Percentiles rank a stretch among this genome's conserved stretches.
phyloP scores from a whole-genome alignment of 192 early-diverging fungal species.

The Oehlia diaphana region DNA sequence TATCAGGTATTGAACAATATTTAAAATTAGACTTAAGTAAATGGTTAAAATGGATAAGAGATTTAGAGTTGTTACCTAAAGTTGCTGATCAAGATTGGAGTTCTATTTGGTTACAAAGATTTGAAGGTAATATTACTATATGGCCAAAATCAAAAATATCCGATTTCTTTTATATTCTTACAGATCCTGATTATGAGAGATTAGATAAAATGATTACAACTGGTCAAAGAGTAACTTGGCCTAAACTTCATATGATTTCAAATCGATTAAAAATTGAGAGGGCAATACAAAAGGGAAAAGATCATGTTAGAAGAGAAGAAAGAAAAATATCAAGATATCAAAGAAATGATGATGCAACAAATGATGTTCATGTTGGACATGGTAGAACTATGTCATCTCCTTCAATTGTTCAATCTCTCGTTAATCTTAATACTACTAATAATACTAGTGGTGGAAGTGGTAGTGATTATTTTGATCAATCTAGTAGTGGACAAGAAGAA shows the following conservation, averaged over 20 bases:
- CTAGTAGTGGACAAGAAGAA: conserved; percentile 12
- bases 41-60: conserved; percentile 79
- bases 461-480: conserved; percentile 24
- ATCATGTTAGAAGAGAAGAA: conserved; percentile 34
- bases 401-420: neutral
- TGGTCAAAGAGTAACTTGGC: conserved; percentile 69
- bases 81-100: conserved; percentile 79
- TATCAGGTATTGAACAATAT: conserved; percentile 73
- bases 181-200: conserved; percentile 63
- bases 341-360: neutral
- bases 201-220: conserved; percentile 55
- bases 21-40: conserved; percentile 86
- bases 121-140: conserved; percentile 87
- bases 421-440: neutral
- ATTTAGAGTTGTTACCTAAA: conserved; percentile 76
- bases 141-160: conserved; percentile 59
- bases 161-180: conserved; percentile 65
- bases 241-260: conserved; percentile 78
- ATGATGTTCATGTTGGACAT: neutral
- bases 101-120: conserved; percentile 83
- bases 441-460: conserved; percentile 2
- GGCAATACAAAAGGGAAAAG: conserved; percentile 52
- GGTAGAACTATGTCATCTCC: neutral
- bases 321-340: neutral
- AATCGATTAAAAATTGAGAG: conserved; percentile 77